Conservation (phyloP, 495 filamentous ascomycete species). For the Letharia columbiana region DNA sequence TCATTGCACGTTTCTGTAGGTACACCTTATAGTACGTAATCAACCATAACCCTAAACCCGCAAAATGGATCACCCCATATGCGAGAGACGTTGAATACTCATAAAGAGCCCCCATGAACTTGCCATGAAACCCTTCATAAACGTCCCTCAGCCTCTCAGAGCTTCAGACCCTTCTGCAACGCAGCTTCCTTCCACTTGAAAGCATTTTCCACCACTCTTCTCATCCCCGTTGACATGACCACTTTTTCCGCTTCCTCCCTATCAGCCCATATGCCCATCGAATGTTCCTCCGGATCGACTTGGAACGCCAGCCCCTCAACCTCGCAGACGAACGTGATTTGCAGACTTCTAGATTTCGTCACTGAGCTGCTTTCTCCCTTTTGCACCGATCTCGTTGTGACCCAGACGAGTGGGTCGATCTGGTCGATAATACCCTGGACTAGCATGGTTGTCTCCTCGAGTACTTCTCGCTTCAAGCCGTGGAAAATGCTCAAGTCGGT, state of each 20-base stretch:
- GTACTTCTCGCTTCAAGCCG: constrained; percentile 10
- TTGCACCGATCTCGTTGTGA: background rate
- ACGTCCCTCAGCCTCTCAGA: no score
- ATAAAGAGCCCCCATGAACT: no score
- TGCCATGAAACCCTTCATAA: no score
- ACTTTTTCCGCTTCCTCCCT: background rate
- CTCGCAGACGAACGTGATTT: constrained; percentile 12
- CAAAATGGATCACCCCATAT: no score
- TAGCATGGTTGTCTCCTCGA: constrained; percentile 12
- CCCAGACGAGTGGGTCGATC: background rate
- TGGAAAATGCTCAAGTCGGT: constrained; percentile 5
- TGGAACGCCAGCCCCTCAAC: background rate
- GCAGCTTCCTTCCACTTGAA: constrained; percentile 4
- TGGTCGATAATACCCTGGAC: background rate
- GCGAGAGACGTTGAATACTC: no score
- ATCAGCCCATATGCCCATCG: constrained; percentile 1
- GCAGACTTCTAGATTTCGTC: background rate
- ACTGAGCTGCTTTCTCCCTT: background rate
- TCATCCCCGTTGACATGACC: constrained; percentile 15
- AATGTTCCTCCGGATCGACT: constrained; percentile 13
- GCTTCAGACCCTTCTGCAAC: no score
- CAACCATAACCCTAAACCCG: no score
- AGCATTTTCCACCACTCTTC: constrained; percentile 6
- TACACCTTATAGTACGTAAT: no score
- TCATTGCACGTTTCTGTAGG: no score